Evolutionary conservation across 768 basidiomycete species (phyloP), one percentile per base, ranked within the genome.

Genomic region (Erythrobasidium yunnanense): DNA sequence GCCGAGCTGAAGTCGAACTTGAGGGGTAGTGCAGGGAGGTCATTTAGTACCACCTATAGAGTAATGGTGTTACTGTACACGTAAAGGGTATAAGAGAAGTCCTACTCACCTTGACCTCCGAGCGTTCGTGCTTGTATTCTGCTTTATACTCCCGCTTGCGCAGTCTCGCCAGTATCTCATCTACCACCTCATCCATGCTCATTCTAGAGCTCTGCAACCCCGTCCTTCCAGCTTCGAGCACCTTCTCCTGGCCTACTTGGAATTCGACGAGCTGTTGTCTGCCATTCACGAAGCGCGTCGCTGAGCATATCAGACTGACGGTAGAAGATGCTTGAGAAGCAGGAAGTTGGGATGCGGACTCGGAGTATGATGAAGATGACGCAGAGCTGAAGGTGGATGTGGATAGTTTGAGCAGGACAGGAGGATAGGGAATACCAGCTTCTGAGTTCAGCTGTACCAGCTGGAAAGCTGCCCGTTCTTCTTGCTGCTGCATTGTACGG

Each of bases 281-380:
- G 4, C 56, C 56, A 27, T 58, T 58, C 6, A 58, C n/a, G 56
- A 58, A 58, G 27, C 56, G 56, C 30, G 47, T 32, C 34, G 56
- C 56, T 25, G 42, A 25, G 7, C 34, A 27, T 4, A 18, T 2
- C 7, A 58, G 38, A 2, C 4, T 5, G 18, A 42, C 32, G 50
- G 50, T 22, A 11, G 50, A 20, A 22, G 50, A 52, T 52, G 50
- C 29, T 45, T 45, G 42, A 45, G 42, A 45, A 22, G 50, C 38
- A 42, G n/a, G 38, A n/a, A 42, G 38, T n/a, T 42, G 38, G 11
- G 38, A 42, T 11, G 38, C 38, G 38, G 38, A 42, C 38, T 42
- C 11, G 38, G 38, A n/a, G 38, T 11, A 11, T n/a, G 38, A 42
- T 11, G 38, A 11, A 11, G 38, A 42, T n/a, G n/a, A n/a, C 38